Evolutionary conservation across 345 rosid species (phyloP), one percentile per base, ranked within the genome.

Genomic region (Garcia nutans): DNA sequence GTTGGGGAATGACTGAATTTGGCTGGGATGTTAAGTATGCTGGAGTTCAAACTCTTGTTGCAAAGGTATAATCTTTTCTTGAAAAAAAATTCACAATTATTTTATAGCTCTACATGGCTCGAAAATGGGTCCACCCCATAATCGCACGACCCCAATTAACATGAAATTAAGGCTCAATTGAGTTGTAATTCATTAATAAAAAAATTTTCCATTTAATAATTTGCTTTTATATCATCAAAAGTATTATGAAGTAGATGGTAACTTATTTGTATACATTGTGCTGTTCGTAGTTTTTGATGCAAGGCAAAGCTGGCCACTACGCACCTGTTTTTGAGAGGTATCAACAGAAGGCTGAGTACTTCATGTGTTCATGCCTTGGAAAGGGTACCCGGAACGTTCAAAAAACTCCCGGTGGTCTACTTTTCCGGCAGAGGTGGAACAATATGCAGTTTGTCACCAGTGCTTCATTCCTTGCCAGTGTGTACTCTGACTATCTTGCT

Each of bases 11-110:
- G 97, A 93, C 93, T 5, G 99, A 96, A 85, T 96, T 96, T 13
- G 78, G 99, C 55, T 96, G 98, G 99, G 99, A 96, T 70, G 97
- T 88, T n/a, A 96, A 96, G 86, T 92, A 91, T 81, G 92, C 98
- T 17, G 98, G 99, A 22, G 97, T 93, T 63, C 97, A 93, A 74
- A 87, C 97, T 28, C 99, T 93, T 52, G 97, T 89, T 16, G 92
- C 99, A 70, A 93, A 93, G 99, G 99, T 91, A 79, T 47, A 28
- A 28, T 28, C 31, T 28, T 28, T 28, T 28, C 31, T 28, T 28
- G n/a, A n/a, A 28, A 28, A 28, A 28, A 28, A 28, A 28, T 28
- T 28, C 31, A 28, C n/a, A 2, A 28, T 28, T 28, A 28, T 28
- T 28, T 28, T 2, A 28, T 28, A 28, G 31, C 31, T 28, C 31